Percentiles rank a stretch among this genome's conserved stretches.
These are phyloP conservation scores for Clonostachys solani DNA, from an alignment of 2,329 filamentous ascomycete species.

Conservation along the genomic window DNA sequence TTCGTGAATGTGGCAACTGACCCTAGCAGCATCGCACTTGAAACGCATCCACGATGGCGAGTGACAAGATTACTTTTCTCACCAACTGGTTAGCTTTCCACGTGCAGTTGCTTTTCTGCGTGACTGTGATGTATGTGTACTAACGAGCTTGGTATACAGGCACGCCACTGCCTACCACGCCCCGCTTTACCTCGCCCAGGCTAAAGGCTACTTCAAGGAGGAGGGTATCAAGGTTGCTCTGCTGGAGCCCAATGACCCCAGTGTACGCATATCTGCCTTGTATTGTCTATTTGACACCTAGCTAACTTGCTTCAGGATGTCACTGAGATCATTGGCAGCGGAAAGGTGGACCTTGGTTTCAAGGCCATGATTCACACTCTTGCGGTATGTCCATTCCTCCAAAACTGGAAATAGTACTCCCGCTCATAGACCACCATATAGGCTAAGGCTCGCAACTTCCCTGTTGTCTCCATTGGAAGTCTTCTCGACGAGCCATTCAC, in stretches of 20 bases:
- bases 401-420: not conserved
- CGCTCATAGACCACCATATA: slow-evolving; percentile 16
- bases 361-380: slow-evolving; percentile 84
- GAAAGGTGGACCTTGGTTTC: slow-evolving; percentile 74
- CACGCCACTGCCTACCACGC: slow-evolving; percentile 80
- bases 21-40: slow-evolving; percentile 35
- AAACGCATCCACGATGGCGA: slow-evolving; percentile 59
- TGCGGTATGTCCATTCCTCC: slow-evolving; percentile 42
- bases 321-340: slow-evolving; percentile 74
- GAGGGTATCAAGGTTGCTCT: slow-evolving; percentile 75
- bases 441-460: slow-evolving; percentile 73
- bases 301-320: slow-evolving; percentile 51
- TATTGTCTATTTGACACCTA: not conserved
- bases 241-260: slow-evolving; percentile 75
- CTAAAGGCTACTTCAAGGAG: slow-evolving; percentile 70
- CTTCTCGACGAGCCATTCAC: slow-evolving; percentile 79
- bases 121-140: slow-evolving; percentile 5
- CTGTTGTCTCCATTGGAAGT: slow-evolving; percentile 67
- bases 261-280: slow-evolving; percentile 34
- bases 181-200: slow-evolving; percentile 71
- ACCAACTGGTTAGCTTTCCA: slow-evolving; percentile 68
- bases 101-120: not conserved
- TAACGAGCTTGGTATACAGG: slow-evolving; percentile 36
- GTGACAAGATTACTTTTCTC: slow-evolving; percentile 81
- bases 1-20: slow-evolving; percentile 35